Evolutionary conservation across 1,139 yeast genomes (phyloP).

Genomic region (Saccharomyces pastorianus): DNA sequence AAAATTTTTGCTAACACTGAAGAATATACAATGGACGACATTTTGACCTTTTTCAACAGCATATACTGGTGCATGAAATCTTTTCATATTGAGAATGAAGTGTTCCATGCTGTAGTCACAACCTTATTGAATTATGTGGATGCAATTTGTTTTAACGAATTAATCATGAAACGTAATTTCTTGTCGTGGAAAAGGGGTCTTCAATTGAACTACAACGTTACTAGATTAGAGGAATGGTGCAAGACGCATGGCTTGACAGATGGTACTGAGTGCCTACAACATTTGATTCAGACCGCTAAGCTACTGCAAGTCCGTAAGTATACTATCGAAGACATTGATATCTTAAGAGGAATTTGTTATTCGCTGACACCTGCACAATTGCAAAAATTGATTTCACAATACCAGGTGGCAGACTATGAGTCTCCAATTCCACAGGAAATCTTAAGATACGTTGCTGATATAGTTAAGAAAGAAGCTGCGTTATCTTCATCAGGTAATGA

Average conservation of each 20-base stretch:
- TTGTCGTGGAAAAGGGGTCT: constrained; percentile 97
- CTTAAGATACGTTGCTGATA: constrained; percentile 73
- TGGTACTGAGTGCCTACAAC: constrained; percentile 81
- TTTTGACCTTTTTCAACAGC: constrained; percentile 79
- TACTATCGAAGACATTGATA: constrained; percentile 83
- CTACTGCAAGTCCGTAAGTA: constrained; percentile 85
- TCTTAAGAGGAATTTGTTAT: constrained; percentile 91
- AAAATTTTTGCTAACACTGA: constrained; percentile 67
- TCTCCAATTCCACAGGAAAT: constrained; percentile 85
- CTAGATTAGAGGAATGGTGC: constrained; percentile 98
- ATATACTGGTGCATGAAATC: constrained; percentile 93
- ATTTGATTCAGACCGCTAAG: constrained; percentile 89
- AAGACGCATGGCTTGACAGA: constrained; percentile 88
- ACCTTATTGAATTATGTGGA: constrained; percentile 84
- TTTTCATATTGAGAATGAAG: constrained; percentile 78
- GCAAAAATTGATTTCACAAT: constrained; percentile 83
- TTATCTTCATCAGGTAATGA: constrained; percentile 40
- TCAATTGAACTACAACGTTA: constrained; percentile 91
- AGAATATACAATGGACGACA: constrained; percentile 90
- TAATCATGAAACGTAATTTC: constrained; percentile 90
- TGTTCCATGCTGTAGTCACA: constrained; percentile 75
- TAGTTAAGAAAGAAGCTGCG: constrained; percentile 50
- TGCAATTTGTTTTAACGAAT: constrained; percentile 90
- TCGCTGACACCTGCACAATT: constrained; percentile 89
- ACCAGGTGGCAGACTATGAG: constrained; percentile 90